Base-by-base conservation (phyloP, 2,329 filamentous ascomycete genomes). In the Penicillium glabrum region DNA sequence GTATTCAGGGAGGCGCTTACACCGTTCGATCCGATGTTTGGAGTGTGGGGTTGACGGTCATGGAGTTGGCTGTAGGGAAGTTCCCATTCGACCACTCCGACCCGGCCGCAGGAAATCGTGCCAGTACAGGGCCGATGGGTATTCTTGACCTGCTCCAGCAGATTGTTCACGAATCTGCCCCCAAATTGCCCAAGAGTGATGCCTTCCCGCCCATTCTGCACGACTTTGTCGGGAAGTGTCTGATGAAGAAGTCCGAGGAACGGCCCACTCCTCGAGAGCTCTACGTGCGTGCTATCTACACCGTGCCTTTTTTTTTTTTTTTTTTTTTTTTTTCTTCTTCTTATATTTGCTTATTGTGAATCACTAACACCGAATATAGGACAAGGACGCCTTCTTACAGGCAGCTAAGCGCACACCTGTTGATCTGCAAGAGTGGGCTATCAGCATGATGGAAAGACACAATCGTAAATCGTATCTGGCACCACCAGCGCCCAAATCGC, bases 21-120 rank as follows among this genome's bases (percentile, higher is more conserved):
- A 96, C 93, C 0, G 93, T 99, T 69, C 97, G 97, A 76, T 97
- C 93, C 13, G 95, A 99, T 73, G 95, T 99, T 4, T 99, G 95
- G 95, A 97, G 93, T 83, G 96, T 97, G 61, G 95, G 95, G 31
- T 80, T 99, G 64, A 89, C 89, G 0, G 87, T 99, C 61, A 98
- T 99, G 93, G 95, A 99, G 76, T 79, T 99, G 65, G 95, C 95
- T 33, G 97, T 99, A 70, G 95, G 95, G 63, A 93, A 96, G 70
- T 99, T 99, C 70, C 95, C 95, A 1, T 99, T 99, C 72, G 89
- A 89, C 63, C 82, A 87, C 13, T 91, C 86, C 67, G 91, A 96
- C 56, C 89, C 93, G 62, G 88, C 88, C 51, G 91, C 89, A 2
- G 84, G 84, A 53, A 83, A 84, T 57, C 82, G 86, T 57, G 86